Percentiles rank a stretch among this genome's conserved stretches.
Evolutionary conservation across 2,329 filamentous ascomycete species (phyloP).

Genomic region (Penicillium brevicompactum): DNA sequence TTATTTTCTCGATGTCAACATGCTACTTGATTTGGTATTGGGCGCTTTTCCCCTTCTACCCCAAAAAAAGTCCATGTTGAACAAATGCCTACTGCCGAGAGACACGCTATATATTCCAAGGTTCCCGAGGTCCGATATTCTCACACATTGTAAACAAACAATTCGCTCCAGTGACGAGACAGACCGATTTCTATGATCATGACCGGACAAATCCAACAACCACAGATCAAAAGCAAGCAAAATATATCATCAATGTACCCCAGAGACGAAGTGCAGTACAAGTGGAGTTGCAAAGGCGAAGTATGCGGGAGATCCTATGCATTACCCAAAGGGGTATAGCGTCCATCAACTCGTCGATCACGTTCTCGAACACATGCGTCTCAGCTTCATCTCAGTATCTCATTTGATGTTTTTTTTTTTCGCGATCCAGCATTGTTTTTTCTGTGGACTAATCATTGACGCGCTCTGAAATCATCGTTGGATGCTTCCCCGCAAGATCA

Average conservation of each 20-base stretch:
- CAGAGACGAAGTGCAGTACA: not conserved
- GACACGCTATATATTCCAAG: too few relatives aligned
- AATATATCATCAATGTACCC: too few relatives aligned
- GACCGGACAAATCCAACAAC: not conserved
- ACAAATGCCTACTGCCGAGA: too few relatives aligned
- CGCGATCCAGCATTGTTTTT: conserved; percentile 6
- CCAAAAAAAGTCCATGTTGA: too few relatives aligned
- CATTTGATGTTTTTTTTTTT: conserved; percentile 7
- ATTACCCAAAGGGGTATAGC: conserved; percentile 34
- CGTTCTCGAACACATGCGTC: conserved; percentile 23
- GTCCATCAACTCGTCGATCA: conserved; percentile 31
- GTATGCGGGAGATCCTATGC: not conserved
- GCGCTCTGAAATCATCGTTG: conserved; percentile 9
- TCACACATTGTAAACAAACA: too few relatives aligned
- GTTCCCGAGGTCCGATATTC: too few relatives aligned
- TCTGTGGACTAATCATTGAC: conserved; percentile 1
- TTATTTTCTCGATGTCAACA: too few relatives aligned
- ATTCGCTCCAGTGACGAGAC: too few relatives aligned
- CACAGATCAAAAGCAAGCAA: too few relatives aligned
- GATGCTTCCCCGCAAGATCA: conserved; percentile 36
- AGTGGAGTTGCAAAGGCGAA: not conserved
- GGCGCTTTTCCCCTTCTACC: too few relatives aligned
- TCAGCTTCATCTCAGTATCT: conserved; percentile 1
- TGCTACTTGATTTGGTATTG: too few relatives aligned
- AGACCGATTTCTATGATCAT: too few relatives aligned